Conservation (phyloP, 1,284 basidiomycete species). For the Trametes versicolor region DNA sequence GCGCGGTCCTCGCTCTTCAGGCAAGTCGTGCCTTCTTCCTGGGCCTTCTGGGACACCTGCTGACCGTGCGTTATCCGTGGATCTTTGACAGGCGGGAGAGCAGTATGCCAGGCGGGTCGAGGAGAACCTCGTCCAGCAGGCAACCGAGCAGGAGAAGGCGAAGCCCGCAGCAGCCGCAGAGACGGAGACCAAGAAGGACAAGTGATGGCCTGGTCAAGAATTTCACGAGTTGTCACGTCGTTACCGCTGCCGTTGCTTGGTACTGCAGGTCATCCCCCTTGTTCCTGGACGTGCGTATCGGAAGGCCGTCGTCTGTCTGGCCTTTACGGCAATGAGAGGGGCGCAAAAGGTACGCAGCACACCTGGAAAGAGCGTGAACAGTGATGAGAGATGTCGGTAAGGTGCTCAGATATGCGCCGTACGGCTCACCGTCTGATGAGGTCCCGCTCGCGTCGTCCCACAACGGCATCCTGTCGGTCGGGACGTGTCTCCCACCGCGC, state of each 20-base stretch:
- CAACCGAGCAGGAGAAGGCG: constrained; percentile 23
- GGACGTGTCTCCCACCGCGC: constrained; percentile 16
- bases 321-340: background rate
- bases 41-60: constrained; percentile 16
- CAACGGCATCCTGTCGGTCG: constrained; percentile 6
- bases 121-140: constrained; percentile 59
- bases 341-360: constrained; percentile 12
- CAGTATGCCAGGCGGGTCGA: constrained; percentile 83
- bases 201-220: constrained; percentile 35
- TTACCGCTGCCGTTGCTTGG: constrained; percentile 14
- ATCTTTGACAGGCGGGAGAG: constrained; percentile 75
- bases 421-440: constrained; percentile 21
- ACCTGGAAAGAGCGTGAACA: background rate
- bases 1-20: constrained; percentile 75
- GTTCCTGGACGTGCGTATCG: background rate
- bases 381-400: constrained; percentile 26
- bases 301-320: background rate
- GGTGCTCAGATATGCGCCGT: constrained; percentile 3
- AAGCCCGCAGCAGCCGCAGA: constrained; percentile 26
- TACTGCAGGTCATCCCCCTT: background rate
- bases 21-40: constrained; percentile 52
- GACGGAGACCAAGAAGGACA: constrained; percentile 48
- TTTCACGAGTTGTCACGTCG: constrained; percentile 13
- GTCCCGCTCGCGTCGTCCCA: constrained; percentile 8
- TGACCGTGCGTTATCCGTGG: constrained; percentile 1